phyloP scores from a whole-genome alignment of 176 grass and related monocot genomes.

The Juncus effusus region DNA sequence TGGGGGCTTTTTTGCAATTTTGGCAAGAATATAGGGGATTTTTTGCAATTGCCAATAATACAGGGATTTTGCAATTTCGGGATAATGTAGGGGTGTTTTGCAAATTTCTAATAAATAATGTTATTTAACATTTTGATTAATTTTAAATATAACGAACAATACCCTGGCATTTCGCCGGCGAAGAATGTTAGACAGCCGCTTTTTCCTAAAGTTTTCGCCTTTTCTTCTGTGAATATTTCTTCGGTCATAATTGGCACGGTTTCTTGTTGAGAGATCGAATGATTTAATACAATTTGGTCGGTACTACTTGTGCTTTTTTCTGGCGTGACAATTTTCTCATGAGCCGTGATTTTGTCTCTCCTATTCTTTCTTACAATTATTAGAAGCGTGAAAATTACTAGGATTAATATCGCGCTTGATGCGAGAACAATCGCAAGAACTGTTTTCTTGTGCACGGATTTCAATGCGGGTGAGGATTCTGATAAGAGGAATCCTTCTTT shows the following conservation, averaged over 20 bases:
- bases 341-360: conserved; percentile 26
- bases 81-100: too few relatives aligned
- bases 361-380: conserved; percentile 46
- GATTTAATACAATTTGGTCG: conserved; percentile 28
- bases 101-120: too few relatives aligned
- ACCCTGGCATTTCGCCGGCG: conserved; percentile 55
- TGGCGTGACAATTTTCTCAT: conserved; percentile 41
- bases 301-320: conserved; percentile 41
- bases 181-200: conserved; percentile 88
- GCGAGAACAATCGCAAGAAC: conserved; percentile 32
- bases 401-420: conserved; percentile 26
- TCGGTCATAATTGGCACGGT: conserved; percentile 59
- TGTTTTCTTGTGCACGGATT: conserved; percentile 25
- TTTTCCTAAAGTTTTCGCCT: conserved; percentile 57
- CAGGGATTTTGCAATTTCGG: too few relatives aligned
- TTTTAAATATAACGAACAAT: too few relatives aligned
- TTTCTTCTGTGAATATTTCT: conserved; percentile 53
- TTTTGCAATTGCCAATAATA: too few relatives aligned
- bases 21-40: too few relatives aligned
- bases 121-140: too few relatives aligned
- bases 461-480: conserved; percentile 38
- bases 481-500: conserved; percentile 33
- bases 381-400: conserved; percentile 38
- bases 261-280: conserved; percentile 48
- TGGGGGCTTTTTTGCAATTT: too few relatives aligned